Evolutionary conservation across 805 yeast genomes (phyloP).

Genomic region (Saccharomycodes ludwigii): DNA sequence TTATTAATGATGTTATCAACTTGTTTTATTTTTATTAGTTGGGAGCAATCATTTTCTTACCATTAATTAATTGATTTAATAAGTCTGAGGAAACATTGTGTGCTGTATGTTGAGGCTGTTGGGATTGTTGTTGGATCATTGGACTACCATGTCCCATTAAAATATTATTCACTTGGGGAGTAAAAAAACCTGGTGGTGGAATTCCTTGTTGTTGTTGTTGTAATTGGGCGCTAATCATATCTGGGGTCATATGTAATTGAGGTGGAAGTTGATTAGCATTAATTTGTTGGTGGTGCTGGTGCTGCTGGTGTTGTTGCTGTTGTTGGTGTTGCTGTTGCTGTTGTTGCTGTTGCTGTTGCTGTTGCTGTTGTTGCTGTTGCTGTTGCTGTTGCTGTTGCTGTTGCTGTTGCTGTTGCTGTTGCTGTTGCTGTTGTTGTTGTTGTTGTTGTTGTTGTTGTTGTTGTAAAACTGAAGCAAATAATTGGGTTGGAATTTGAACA

Average conservation of each 20-base stretch:
- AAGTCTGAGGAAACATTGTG: conserved; percentile 63
- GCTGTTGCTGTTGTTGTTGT: conserved; percentile 21
- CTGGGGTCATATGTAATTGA: too few species aligned
- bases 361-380: conserved; percentile 12
- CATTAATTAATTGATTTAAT: conserved; percentile 74
- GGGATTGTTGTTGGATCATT: conserved; percentile 4
- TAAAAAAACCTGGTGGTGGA: conserved; percentile 11
- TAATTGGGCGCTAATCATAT: conserved; percentile 30
- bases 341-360: conserved; percentile 23
- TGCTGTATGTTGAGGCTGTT: conserved; percentile 12
- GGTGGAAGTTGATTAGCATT: conserved; percentile 61
- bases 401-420: conserved; percentile 9
- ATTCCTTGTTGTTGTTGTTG: conserved; percentile 12
- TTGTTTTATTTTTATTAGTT: too few species aligned
- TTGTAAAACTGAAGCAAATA: conserved; percentile 8
- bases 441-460: conserved; percentile 16
- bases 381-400: conserved; percentile 13
- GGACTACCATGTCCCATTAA: conserved; percentile 7
- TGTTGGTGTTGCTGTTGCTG: conserved; percentile 18
- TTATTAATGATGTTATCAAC: too few species aligned
- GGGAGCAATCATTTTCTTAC: conserved; percentile 38
- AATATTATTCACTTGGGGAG: conserved; percentile 5
- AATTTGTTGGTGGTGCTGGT: conserved; percentile 27
- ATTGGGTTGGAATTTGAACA: conserved; percentile 1
- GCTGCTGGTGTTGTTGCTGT: conserved; percentile 23